Percentiles rank a stretch among this genome's conserved stretches.
Conservation (phyloP, 2,329 filamentous ascomycete genomes). For the Neofusicoccum sp. region DNA sequence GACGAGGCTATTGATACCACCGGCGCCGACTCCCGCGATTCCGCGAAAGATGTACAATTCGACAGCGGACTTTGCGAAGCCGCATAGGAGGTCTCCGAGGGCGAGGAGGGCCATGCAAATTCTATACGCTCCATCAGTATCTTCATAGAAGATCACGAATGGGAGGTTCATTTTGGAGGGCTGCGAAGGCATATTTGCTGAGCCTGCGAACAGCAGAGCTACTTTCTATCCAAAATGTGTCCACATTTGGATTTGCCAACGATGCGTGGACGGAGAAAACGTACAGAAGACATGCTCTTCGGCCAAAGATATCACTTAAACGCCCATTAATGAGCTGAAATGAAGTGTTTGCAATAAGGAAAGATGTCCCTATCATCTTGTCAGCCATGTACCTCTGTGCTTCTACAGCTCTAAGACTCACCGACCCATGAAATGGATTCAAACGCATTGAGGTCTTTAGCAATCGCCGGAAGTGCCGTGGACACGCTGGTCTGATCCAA, state of each 20-base stretch:
- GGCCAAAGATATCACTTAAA: conserved; percentile 31
- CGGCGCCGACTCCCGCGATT: conserved; percentile 30
- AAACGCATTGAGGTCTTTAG: conserved; percentile 28
- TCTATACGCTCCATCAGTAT: no score
- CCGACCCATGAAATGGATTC: conserved; percentile 7
- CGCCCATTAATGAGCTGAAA: conserved; percentile 19
- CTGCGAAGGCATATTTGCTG: no score
- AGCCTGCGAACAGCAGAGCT: no score
- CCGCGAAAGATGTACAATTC: conserved; percentile 33
- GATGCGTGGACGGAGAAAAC: no score
- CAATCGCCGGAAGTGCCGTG: conserved; percentile 44
- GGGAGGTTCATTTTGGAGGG: no score
- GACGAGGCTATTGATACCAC: conserved; percentile 30
- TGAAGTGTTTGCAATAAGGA: conserved; percentile 23
- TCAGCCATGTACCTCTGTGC: not conserved
- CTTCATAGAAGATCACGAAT: no score
- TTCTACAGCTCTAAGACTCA: not conserved
- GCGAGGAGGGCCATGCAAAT: conserved; percentile 15
- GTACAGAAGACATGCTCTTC: conserved; percentile 11
- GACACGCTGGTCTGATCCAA: conserved; percentile 42
- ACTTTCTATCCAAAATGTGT: no score
- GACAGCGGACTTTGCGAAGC: conserved; percentile 26
- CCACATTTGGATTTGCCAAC: no score
- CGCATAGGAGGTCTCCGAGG: conserved; percentile 29
- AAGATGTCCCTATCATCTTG: conserved; percentile 18